A percentile compares a stretch with the other conserved stretches of the same genome.
Conservation (phyloP, 108 stramenopile genomes). For the Fragilariopsis cylindrus region DNA sequence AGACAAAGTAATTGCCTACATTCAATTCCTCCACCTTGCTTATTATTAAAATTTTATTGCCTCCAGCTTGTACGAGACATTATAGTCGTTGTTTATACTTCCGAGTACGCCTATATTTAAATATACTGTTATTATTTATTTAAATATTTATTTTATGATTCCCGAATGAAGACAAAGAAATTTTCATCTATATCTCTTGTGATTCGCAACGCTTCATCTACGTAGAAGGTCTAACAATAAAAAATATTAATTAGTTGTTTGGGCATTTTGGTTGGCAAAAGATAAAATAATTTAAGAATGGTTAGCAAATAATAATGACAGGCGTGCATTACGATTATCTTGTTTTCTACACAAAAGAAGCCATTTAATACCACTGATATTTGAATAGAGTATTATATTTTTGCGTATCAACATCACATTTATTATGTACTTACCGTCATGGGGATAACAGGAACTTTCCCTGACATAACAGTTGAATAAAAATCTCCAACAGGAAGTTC, state of each 20-base stretch:
- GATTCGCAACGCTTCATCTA: slow-evolving; percentile 83
- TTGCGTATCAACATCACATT: slow-evolving; percentile 7
- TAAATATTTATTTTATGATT: slow-evolving; percentile 26
- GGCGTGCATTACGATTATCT: not conserved
- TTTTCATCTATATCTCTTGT: slow-evolving; percentile 87
- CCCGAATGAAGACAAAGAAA: slow-evolving; percentile 78
- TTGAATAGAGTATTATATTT: not conserved
- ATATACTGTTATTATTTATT: too few relatives aligned
- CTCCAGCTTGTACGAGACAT: too few relatives aligned
- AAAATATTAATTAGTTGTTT: not conserved
- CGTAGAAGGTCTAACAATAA: slow-evolving; percentile 55
- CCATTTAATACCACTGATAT: not conserved
- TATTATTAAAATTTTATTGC: too few relatives aligned
- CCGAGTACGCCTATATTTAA: too few relatives aligned
- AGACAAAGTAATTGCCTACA: too few relatives aligned
- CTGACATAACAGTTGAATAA: slow-evolving; percentile 50
- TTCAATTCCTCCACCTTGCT: too few relatives aligned
- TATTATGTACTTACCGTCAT: slow-evolving; percentile 26
- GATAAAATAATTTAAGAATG: not conserved
- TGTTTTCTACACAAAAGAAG: not conserved
- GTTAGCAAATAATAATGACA: not conserved
- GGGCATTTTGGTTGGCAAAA: not conserved
- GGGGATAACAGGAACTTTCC: slow-evolving; percentile 53
- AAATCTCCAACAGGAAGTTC: slow-evolving; percentile 76
- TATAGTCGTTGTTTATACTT: too few relatives aligned